Percentiles rank a stretch among this genome's conserved stretches.
These are phyloP conservation scores for Volvariella surrecta DNA, from an alignment of 1,284 basidiomycete genomes.

Conservation along the genomic window DNA sequence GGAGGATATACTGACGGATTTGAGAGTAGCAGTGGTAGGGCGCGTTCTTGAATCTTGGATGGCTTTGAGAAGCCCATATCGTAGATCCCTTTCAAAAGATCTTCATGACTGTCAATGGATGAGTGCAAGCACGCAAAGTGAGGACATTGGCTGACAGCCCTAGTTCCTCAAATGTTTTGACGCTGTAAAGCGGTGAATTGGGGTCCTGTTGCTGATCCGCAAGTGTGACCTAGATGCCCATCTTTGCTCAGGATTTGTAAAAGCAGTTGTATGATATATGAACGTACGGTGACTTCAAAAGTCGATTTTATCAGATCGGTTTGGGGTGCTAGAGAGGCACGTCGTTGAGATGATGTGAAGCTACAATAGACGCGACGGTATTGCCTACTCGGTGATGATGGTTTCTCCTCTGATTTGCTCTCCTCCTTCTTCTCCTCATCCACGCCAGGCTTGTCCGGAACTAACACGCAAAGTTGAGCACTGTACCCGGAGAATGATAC, in stretches of 20 bases:
- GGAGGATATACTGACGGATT: conserved; percentile 67
- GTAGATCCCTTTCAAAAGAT: conserved; percentile 95
- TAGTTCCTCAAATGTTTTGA: conserved; percentile 91
- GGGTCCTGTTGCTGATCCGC: conserved; percentile 97
- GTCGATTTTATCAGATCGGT: conserved; percentile 61
- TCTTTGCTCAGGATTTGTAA: background rate
- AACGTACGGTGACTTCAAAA: conserved; percentile 65
- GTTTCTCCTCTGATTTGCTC: conserved; percentile 11
- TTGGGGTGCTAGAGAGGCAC: conserved; percentile 16
- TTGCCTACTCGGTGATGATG: conserved; percentile 14
- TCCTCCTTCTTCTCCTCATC: background rate
- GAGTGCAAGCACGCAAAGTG: conserved; percentile 6
- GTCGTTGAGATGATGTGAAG: conserved; percentile 1
- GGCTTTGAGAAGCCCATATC: conserved; percentile 96
- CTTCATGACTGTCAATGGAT: conserved; percentile 52
- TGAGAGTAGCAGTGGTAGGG: conserved; percentile 83
- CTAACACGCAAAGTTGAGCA: background rate
- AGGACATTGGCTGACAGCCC: conserved; percentile 64
- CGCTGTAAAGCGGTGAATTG: conserved; percentile 91
- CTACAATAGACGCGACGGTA: background rate
- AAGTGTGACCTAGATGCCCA: conserved; percentile 72
- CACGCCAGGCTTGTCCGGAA: background rate
- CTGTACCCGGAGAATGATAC: background rate
- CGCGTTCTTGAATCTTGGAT: conserved; percentile 98
- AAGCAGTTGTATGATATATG: background rate